Conservation (phyloP, 163 green algal genomes). For the Chloroidium sp. region DNA sequence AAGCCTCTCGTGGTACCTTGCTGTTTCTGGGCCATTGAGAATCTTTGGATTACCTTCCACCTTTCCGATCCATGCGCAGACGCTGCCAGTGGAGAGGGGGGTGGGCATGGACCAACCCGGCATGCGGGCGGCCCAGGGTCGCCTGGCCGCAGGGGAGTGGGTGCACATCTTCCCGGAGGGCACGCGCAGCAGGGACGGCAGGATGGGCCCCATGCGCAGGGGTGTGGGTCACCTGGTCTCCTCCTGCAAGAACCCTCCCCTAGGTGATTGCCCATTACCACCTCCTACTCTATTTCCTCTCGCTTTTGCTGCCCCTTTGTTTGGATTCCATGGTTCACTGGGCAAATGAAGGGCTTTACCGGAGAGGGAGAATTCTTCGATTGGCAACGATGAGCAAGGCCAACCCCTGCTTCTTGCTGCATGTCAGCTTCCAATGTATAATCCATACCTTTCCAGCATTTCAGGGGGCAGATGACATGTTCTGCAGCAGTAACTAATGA, state of each 20-base stretch:
- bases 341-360: too few relatives aligned
- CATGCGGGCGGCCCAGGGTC: constrained; percentile 56
- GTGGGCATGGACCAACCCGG: constrained; percentile 66
- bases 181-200: constrained; percentile 41
- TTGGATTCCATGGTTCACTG: too few relatives aligned
- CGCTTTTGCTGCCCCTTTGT: not conserved
- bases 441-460: not conserved
- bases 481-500: not conserved
- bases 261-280: constrained; percentile 20
- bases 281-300: too few relatives aligned
- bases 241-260: constrained; percentile 32
- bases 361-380: too few relatives aligned
- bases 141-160: constrained; percentile 67
- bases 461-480: not conserved
- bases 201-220: constrained; percentile 40
- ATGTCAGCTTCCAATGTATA: too few relatives aligned
- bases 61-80: constrained; percentile 8
- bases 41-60: not conserved
- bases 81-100: constrained; percentile 78
- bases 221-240: constrained; percentile 74
- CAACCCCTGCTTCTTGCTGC: too few relatives aligned
- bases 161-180: constrained; percentile 88
- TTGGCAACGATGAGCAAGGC: too few relatives aligned
- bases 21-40: not conserved
- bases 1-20: too few relatives aligned